phyloP scores from a whole-genome alignment of 441 rosid genomes.

The Croton setiger region DNA sequence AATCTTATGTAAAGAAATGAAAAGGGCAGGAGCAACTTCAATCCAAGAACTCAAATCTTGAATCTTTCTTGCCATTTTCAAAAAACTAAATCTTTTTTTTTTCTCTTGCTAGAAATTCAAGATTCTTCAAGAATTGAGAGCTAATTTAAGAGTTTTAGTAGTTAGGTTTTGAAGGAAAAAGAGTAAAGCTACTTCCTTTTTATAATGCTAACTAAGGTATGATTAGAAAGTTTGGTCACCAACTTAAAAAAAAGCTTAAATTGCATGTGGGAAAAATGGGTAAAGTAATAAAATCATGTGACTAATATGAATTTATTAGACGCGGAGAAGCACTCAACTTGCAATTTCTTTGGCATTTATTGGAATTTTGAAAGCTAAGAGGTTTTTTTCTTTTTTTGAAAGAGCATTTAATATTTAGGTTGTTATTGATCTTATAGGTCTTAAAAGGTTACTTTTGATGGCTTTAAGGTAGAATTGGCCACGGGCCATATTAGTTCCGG shows the following conservation, averaged over 20 bases:
- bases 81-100: neutral
- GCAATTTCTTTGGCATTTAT: neutral
- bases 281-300: neutral
- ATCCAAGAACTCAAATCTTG: conserved; percentile 28
- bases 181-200: neutral
- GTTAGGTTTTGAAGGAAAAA: neutral
- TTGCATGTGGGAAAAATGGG: neutral
- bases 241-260: neutral
- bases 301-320: too few relatives aligned
- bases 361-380: neutral
- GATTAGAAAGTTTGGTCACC: neutral
- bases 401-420: neutral
- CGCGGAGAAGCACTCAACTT: neutral
- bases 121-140: neutral
- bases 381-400: too few relatives aligned
- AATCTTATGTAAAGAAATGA: conserved; percentile 27
- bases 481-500: too few relatives aligned
- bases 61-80: conserved; percentile 26
- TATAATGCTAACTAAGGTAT: neutral
- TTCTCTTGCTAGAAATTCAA: neutral
- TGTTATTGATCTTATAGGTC: too few relatives aligned
- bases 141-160: neutral
- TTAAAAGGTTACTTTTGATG: too few relatives aligned
- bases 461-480: too few relatives aligned
- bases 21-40: conserved; percentile 35